phyloP scores from a whole-genome alignment of 257 asterid genomes.

The Lavandula angustifolia region DNA sequence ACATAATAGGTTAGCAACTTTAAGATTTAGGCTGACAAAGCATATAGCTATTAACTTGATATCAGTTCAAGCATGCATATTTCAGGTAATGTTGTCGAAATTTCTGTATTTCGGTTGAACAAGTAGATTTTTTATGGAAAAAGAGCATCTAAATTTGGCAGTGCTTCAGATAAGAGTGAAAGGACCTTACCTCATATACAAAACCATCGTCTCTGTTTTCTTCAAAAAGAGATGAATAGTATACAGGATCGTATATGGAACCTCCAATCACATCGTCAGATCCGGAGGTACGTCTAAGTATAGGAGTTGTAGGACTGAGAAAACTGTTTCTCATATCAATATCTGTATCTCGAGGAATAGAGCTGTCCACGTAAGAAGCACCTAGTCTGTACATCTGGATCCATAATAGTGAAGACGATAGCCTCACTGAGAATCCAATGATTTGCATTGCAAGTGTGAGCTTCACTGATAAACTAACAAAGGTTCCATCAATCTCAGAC shows the following conservation, averaged over 20 bases:
- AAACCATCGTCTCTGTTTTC: conserved; percentile 56
- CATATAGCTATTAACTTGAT: not conserved
- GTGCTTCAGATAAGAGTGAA: conserved; percentile 28
- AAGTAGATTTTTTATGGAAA: not conserved
- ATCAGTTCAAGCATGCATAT: conserved; percentile 9
- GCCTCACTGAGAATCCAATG: conserved; percentile 71
- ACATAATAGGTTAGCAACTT: not conserved
- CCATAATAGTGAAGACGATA: conserved; percentile 84
- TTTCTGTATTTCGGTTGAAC: not conserved
- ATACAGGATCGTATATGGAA: conserved; percentile 73
- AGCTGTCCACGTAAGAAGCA: conserved; percentile 59
- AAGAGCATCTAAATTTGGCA: conserved; percentile 2
- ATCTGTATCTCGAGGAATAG: conserved; percentile 66
- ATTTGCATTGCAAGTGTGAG: conserved; percentile 87
- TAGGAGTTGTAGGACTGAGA: conserved; percentile 78
- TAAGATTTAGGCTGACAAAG: not conserved
- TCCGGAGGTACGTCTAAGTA: conserved; percentile 61
- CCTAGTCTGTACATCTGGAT: conserved; percentile 96
- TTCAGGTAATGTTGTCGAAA: conserved; percentile 1
- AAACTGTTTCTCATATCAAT: conserved; percentile 77
- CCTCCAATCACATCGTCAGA: conserved; percentile 73
- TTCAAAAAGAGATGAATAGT: conserved; percentile 81
- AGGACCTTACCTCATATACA: conserved; percentile 53
- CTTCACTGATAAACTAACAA: conserved; percentile 73
- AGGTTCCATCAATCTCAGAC: conserved; percentile 60